These are phyloP conservation scores for Candida yuanshanica DNA, from an alignment of 805 yeast species.

Conservation along the genomic window DNA sequence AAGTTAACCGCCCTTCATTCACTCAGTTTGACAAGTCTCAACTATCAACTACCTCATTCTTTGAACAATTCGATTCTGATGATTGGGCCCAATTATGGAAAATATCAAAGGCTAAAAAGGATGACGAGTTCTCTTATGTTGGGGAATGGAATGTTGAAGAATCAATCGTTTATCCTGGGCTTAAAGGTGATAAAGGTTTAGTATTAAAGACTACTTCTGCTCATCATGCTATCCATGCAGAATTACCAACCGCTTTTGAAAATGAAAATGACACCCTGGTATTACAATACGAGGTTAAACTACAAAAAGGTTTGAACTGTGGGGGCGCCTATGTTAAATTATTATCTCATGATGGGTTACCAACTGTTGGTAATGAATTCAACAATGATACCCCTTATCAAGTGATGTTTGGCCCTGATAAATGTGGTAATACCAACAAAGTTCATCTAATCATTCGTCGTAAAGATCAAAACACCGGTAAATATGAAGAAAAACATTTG, in stretches of 20 bases:
- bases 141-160: constrained; percentile 80
- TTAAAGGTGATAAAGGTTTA: constrained; percentile 64
- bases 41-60: constrained; percentile 42
- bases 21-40: constrained; percentile 30
- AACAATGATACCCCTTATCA: constrained; percentile 67
- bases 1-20: constrained; percentile 24
- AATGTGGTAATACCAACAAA: constrained; percentile 75
- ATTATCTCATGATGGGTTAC: constrained; percentile 39
- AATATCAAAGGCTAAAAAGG: constrained; percentile 50
- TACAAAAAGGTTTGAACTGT: constrained; percentile 72
- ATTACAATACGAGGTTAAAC: constrained; percentile 83
- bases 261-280: constrained; percentile 65
- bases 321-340: constrained; percentile 90
- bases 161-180: constrained; percentile 50
- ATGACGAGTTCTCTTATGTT: constrained; percentile 50
- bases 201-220: constrained; percentile 73
- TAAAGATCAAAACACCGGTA: constrained; percentile 47
- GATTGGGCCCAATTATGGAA: constrained; percentile 45
- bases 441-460: constrained; percentile 71
- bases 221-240: constrained; percentile 73
- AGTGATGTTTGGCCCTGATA: constrained; percentile 93
- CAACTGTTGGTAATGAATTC: constrained; percentile 40
- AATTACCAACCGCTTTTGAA: constrained; percentile 50
- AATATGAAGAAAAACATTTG: constrained; percentile 64
- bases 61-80: constrained; percentile 55